Evolutionary conservation across 2,329 filamentous ascomycete genomes (phyloP).

Genomic region (Aspergillus sp.): DNA sequence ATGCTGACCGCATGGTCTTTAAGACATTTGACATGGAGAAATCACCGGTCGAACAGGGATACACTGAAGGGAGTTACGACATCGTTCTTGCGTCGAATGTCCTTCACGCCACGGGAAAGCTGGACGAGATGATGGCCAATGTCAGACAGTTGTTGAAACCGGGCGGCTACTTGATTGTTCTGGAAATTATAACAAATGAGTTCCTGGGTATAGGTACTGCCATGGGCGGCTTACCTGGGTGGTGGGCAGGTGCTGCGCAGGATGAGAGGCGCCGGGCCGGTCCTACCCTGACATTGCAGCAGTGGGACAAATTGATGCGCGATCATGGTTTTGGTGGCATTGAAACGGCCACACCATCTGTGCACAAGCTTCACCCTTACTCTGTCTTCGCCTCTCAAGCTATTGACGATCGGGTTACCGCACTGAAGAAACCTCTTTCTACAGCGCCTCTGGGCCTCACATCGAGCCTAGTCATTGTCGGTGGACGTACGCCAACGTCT

Average conservation of each 20-base stretch:
- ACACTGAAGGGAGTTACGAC: slow-evolving; percentile 31
- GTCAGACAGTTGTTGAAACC: slow-evolving; percentile 29
- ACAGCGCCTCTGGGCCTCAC: not conserved
- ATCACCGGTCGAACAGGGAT: slow-evolving; percentile 34
- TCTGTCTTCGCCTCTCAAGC: not conserved
- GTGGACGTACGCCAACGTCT: no score
- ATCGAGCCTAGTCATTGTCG: no score
- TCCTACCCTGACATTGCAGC: not conserved
- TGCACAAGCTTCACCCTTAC: not conserved
- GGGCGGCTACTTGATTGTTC: not conserved
- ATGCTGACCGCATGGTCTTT: slow-evolving; percentile 27
- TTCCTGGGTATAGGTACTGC: slow-evolving; percentile 13
- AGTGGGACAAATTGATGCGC: not conserved
- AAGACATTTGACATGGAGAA: slow-evolving; percentile 31
- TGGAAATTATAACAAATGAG: not conserved
- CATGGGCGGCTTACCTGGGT: slow-evolving; percentile 2
- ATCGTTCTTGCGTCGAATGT: slow-evolving; percentile 41
- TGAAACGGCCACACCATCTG: slow-evolving; percentile 2
- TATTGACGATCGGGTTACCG: slow-evolving; percentile 6
- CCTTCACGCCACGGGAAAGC: slow-evolving; percentile 37
- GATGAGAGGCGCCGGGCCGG: not conserved
- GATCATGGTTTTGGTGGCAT: not conserved
- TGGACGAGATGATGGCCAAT: slow-evolving; percentile 28
- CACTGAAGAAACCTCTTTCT: not conserved
- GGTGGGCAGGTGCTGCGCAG: not conserved